Evolutionary conservation across 495 filamentous ascomycete genomes (phyloP), one percentile per base, ranked within the genome.

Genomic region (Aspergillus baeticus): DNA sequence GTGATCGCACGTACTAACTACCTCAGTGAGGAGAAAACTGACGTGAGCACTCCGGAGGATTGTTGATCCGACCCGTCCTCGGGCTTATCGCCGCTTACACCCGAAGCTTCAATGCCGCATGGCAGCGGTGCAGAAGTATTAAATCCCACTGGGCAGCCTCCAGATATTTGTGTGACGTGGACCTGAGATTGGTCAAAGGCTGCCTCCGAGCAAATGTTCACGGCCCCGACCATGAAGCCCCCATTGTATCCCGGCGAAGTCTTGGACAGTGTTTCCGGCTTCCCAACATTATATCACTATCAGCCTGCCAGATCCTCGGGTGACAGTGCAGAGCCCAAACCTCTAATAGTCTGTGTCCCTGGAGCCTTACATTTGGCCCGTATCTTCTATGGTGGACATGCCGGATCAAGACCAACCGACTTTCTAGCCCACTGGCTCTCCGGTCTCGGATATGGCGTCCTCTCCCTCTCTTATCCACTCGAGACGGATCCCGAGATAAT

Each of bases 381-480:
- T 11, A 57, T 68, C n/a, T 62, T 63, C 33, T 68, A 66, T 35
- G 65, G 65, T 10, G 65, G 63, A 15, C 65, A 68, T 35, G 10
- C 43, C 8, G 57, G 46, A 45, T 60, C 38, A 31, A 37, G 23
- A 15, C 23, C 50, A 11, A 52, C 44, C 2, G 46, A 66, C 33
- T 68, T 68, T 33, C 37, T 66, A 11, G 37, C 59, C 17, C 34
- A 66, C 31, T 60, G 58, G 46, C 61, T 66, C 10, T 60, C 36
- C 34, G 42, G 58, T 3, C 43, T 45, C 17, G 63, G 60, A 10
- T 63, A 55, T 42, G 51, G 51, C 10, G 52, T 68, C 5, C 39
- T 68, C n/a, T 65, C 60, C 21, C 8, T 68, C 8, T 68, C 65
- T 6, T 68, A 68, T 49, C 65, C 65, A 0, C 48, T 64, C 3